These are phyloP conservation scores for Leptographium radiaticola DNA, from an alignment of 2,329 filamentous ascomycete genomes.

Conservation along the genomic window DNA sequence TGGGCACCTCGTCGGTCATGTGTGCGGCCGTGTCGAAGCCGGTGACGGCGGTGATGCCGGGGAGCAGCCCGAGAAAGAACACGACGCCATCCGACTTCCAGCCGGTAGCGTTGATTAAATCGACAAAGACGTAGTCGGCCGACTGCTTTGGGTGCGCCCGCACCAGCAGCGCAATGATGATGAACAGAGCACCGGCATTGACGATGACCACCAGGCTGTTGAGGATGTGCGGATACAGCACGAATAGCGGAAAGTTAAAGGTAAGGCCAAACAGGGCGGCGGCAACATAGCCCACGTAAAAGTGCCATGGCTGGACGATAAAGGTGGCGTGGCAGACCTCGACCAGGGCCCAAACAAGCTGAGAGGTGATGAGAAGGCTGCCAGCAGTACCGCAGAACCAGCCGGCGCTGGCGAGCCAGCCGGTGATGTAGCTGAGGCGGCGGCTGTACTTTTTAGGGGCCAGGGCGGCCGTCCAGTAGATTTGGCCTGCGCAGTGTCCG, in stretches of 20 bases:
- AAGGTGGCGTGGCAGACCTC: background rate
- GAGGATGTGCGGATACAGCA: background rate
- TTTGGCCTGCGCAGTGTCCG: no score
- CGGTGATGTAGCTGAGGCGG: background rate
- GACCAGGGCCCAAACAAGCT: background rate
- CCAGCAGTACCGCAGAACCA: background rate
- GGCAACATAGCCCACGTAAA: background rate
- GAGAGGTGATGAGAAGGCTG: background rate
- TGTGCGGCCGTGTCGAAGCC: constrained; percentile 2
- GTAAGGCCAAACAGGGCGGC: background rate
- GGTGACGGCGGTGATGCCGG: background rate
- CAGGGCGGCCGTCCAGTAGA: constrained; percentile 1
- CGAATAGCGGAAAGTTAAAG: background rate
- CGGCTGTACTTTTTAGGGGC: background rate
- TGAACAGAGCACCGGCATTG: constrained; percentile 1
- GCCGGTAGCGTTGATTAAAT: constrained; percentile 3
- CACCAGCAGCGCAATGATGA: constrained; percentile 1
- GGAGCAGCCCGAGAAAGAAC: constrained; percentile 3
- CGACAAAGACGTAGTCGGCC: background rate
- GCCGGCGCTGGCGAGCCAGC: background rate
- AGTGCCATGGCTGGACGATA: background rate
- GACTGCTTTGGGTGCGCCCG: background rate
- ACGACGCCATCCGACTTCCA: background rate
- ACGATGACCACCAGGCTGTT: background rate
- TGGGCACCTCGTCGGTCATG: constrained; percentile 1